Conservation (phyloP, 441 rosid species). For the Aquilaria agallochum region DNA sequence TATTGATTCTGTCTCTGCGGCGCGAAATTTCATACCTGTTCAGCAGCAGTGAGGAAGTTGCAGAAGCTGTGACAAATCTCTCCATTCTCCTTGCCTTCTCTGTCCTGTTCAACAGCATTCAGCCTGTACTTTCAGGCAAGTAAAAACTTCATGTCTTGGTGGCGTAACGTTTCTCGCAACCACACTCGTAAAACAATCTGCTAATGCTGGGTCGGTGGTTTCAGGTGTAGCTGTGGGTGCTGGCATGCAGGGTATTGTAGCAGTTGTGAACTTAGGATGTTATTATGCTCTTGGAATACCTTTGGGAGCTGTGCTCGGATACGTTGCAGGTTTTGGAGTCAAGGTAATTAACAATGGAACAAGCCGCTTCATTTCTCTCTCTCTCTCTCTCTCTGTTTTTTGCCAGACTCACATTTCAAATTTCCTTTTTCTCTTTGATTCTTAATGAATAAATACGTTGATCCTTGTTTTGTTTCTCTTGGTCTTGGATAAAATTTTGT, state of each 20-base stretch:
- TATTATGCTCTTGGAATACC: constrained; percentile 46
- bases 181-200: neutral
- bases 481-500: neutral
- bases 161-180: neutral
- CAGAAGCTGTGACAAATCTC: constrained; percentile 34
- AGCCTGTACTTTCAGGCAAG: constrained; percentile 42
- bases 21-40: constrained; percentile 31
- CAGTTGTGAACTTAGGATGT: constrained; percentile 33
- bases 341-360: constrained; percentile 10
- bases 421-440: no score
- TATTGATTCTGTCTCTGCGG: constrained; percentile 28
- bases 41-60: constrained; percentile 35
- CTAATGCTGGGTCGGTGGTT: neutral
- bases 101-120: constrained; percentile 39
- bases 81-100: constrained; percentile 45
- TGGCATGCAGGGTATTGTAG: constrained; percentile 36
- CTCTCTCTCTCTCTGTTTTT: no score
- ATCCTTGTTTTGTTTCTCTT: neutral
- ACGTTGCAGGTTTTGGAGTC: constrained; percentile 20
- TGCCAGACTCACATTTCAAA: no score
- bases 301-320: constrained; percentile 31
- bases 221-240: constrained; percentile 46
- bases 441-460: no score
- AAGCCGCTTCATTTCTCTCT: neutral
- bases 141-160: neutral